Base-by-base conservation (phyloP, 2,329 filamentous ascomycete species). In the Fusarium aywerte region DNA sequence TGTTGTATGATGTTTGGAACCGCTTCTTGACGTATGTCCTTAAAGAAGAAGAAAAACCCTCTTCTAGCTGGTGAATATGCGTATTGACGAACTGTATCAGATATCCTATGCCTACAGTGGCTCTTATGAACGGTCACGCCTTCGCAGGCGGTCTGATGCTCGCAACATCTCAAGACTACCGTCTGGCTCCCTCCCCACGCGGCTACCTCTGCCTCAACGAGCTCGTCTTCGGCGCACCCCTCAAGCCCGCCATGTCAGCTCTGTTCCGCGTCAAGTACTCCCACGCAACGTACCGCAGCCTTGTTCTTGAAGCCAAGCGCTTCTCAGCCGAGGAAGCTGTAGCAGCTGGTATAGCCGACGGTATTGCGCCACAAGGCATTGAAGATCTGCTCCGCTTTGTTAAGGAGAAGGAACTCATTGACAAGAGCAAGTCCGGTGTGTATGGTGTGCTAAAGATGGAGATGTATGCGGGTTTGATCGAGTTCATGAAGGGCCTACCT, bases 171-270 rank as follows among this genome's bases (percentile, higher is more conserved):
- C 91, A 94, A 78, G 92, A 95, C 80, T 96, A 96, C 80, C 87
- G 92, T 27, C 83, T 96, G 69, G 91, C 92, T 81, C 90, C 90
- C 74, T 85, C 89, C 1, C 74, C 83, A 3, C 83, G 85, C 20
- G 92, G 92, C n/a, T 94, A 88, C 78, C 77, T 92, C 36, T 95
- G 92, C 78, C 80, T 96, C 69, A 95, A 95, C 77, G 92, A 96
- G 80, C 83, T 96, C 15, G 89, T 93, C 68, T 90, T 96, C 64
- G 92, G 92, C 50, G 89, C 90, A 2, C 87, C 90, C n/a, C 84
- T 96, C 33, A 86, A 89, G 68, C 84, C 91, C 4, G 84, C 91
- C 60, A 93, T 96, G 91, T 86, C 85, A 53, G 82, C 83, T 47
- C 86, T 96, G 66, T 95, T 96, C 81, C 84, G 91, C 15, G 80